Base-by-base conservation (phyloP, 768 basidiomycete species). In the Pulveroboletus sp. region DNA sequence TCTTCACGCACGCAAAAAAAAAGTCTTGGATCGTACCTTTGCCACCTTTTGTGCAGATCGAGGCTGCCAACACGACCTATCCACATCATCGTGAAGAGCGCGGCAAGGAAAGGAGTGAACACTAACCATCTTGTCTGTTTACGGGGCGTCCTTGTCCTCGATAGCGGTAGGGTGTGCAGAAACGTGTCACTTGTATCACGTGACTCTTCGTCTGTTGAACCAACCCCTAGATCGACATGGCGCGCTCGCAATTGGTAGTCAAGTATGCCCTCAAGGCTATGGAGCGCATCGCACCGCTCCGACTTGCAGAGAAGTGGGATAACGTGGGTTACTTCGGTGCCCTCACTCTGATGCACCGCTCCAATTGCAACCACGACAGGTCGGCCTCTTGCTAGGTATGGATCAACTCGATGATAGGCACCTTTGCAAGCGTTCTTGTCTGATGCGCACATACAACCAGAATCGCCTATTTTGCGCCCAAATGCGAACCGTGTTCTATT, bases 11-110 rank as follows among this genome's bases (percentile, higher is more conserved):
- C 43, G 7, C 37, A 28, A 31, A 41, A 55, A n/a, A 37, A 40
- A 43, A 11, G 35, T n/a, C 30, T 41, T n/a, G n/a, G 32, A 43
- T 71, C 80, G 56, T 57, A 89, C 92, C 84, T 78, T 94, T 93
- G 11, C 93, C 93, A 63, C 83, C 88, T 70, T 93, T 93, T 43
- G 92, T 93, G 69, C 91, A 93, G 81, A 96, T 92, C 56, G 90
- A 93, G 28, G 93, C 89, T 59, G 93, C 93, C 58, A 95, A 76
- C 50, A 95, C 91, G 57, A 94, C 92, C 93, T 94, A 54, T 21
- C 2, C 8, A 26, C 24, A 36, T 52, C 30, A 10, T 32, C 32
- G 17, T 53, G 37, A 65, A 45, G n/a, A 51, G 4, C 2, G 6
- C 32, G 27, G 15, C n/a, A n/a, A 43, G 1, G 0, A 24, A 31